Evolutionary conservation across 2,329 filamentous ascomycete species (phyloP), one percentile per base, ranked within the genome.

Genomic region (Cordyceps militaris): DNA sequence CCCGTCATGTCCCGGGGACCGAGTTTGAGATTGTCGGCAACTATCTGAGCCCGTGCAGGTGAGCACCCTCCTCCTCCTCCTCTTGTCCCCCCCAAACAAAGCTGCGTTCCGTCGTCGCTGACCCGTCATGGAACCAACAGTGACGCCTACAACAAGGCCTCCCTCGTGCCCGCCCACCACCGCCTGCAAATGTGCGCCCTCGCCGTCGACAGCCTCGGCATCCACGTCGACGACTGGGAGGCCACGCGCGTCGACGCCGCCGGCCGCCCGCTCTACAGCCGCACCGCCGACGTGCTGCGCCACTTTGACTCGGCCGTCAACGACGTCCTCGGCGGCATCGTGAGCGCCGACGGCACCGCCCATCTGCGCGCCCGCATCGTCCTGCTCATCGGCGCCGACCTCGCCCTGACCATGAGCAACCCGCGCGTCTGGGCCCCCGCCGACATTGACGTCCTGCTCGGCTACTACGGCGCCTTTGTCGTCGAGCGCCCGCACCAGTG

Each of bases 231-330:
- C 69, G 85, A 88, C 0, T 95, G 89, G 87, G 92, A 96, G 77
- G 88, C 90, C 36, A 88, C 65, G 85, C 95, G 73, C 83, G 28
- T 57, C 55, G 55, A 57, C 55, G 34, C 46, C 55, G 24, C 55
- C 26, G 55, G 55, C 46, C 36, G 46, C 23, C 86, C 66, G 81
- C 88, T 63, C 7, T 97, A 96, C 69, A 86, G 91, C 61, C 91
- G 91, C 16, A 97, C 93, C 1, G 93, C 92, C 40, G 83, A 88
- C 65, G 92, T 96, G 42, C 78, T 97, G 50, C 91, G 96, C 67
- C 93, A 97, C 73, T 94, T 97, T 66, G 86, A 95, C 63, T 76
- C 93, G 68, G 91, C 97, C 70, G 89, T 97, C 69, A 96, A 97
- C 69, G 68, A 72, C 53, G 81, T 83, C 24, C 82, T 90, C 46